Evolutionary conservation across 2,329 filamentous ascomycete species (phyloP), one percentile per base, ranked within the genome.

Genomic region (Aspergillus persii): DNA sequence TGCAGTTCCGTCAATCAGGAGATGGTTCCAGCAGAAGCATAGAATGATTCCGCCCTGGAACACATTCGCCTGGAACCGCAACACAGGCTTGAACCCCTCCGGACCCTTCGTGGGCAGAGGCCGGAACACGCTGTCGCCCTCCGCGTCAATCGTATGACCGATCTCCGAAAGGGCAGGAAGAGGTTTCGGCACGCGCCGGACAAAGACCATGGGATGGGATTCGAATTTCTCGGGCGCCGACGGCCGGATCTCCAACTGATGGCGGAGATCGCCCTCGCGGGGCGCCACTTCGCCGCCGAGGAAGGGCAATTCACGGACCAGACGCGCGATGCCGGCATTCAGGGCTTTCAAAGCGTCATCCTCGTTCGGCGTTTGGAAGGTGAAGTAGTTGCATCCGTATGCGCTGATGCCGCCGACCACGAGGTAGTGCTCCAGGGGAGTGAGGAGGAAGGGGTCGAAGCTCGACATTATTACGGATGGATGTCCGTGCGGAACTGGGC

Each of bases 1-100:
- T 4, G 54, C 60, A 1, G 57, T 60, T 2, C 60, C 60, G 27
- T 62, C 61, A 27, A 62, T 56, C 27, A 55, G 33, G 26, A 50
- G 27, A 30, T 63, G 57, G 8, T 31, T 39, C 29, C 58, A 62
- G 11, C 48, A 55, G 53, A 63, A 56, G 15, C 49, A 47, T 8
- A 60, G n/a, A 3, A 55, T 15, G 27, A 62, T 50, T 7, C 53
- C 56, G 29, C 46, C 44, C 8, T 53, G 46, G 29, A 60, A 62
- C 4, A 60, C 30, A 52, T 63, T 63, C 8, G 50, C 56, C 47
- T 60, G 57, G n/a, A 63, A 54, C 2, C 60, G 57, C 15, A 63
- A 50, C 27, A 63, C 53, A 3, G 60, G 53, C 50, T 18, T 54
- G 61, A 31, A 59, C 33, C 18, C 44, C 44, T 23, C 26, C n/a